Conservation (phyloP, 169 alveolate species). For the Plasmodium malariae region DNA sequence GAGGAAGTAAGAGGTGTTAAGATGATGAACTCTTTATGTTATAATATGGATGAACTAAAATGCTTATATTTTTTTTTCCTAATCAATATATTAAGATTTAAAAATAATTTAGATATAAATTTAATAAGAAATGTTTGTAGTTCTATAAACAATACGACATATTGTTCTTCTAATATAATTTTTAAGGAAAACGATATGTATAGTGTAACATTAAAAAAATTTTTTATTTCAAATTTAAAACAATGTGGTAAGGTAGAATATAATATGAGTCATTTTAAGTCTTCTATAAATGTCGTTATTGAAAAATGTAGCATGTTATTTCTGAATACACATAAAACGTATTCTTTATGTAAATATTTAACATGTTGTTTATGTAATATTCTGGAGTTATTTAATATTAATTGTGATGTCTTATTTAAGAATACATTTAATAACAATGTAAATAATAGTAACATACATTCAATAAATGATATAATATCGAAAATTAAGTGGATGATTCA, state of each 20-base stretch:
- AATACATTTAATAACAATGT: slow-evolving; percentile 62
- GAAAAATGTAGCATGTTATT: slow-evolving; percentile 60
- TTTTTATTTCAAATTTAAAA: slow-evolving; percentile 36
- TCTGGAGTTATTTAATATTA: slow-evolving; percentile 58
- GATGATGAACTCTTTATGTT: not conserved
- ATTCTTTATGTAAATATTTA: slow-evolving; percentile 40
- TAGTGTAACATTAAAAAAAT: slow-evolving; percentile 48
- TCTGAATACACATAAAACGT: slow-evolving; percentile 42
- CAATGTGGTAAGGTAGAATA: slow-evolving; percentile 59
- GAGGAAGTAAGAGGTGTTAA: not conserved
- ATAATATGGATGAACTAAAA: slow-evolving; percentile 40
- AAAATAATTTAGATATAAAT: slow-evolving; percentile 47
- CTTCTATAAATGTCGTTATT: slow-evolving; percentile 10
- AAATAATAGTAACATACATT: slow-evolving; percentile 69
- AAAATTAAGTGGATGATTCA: slow-evolving; percentile 74
- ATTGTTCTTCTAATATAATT: not conserved
- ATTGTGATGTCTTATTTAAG: slow-evolving; percentile 47
- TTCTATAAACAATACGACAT: slow-evolving; percentile 21
- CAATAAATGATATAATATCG: slow-evolving; percentile 33
- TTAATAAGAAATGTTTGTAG: slow-evolving; percentile 42
- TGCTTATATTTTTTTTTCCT: slow-evolving; percentile 69
- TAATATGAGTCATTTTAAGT: slow-evolving; percentile 42
- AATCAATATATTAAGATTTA: slow-evolving; percentile 66
- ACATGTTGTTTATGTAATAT: slow-evolving; percentile 60
- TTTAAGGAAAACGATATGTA: not conserved